Evolutionary conservation across 768 basidiomycete species (phyloP), one percentile per base, ranked within the genome.

Genomic region (Rhodotorula kratochvilovae): DNA sequence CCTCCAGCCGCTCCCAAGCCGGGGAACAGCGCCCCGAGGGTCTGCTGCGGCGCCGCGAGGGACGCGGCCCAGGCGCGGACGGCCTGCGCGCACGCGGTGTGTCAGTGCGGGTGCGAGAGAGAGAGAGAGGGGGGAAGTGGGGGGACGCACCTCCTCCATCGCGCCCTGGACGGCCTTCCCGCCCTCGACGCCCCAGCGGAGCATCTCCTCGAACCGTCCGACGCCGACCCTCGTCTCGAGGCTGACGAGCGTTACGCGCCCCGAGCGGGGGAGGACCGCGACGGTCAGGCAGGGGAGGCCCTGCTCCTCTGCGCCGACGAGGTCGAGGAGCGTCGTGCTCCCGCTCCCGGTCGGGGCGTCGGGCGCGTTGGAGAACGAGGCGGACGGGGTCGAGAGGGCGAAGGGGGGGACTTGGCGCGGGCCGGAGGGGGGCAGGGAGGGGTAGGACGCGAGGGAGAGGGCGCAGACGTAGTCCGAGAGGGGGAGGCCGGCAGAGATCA

Each of bases 141-240:
- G 25, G 13, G 25, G 31, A 23, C 33, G 21, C 23, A 58, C 72
- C 56, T 75, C 70, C 42, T 75, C 70, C 91, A 96, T 95, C 82
- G 95, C 93, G 61, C 81, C 82, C 75, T 92, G 90, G 42, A 98
- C 83, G 42, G 90, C 86, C 72, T 84, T 84, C 13, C 89, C 86
- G 16, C 89, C 92, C 66, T 91, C 88, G 42, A 87, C 84, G 1
- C 89, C 92, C 62, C 94, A 80, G 74, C 83, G 82, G 75, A 97
- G 86, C 76, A 97, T 86, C 78, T 94, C 93, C 79, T 90, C 90
- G 75, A 98, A 96, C 63, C 92, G 84, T 76, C 93, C 92, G 17
- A 93, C 88, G 77, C 92, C 92, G 68, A 99, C 80, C n/a, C 94
- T 84, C 25, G 92, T 94, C 81, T 98, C 96, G 87, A 97, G 90